Evolutionary conservation across 2,329 filamentous ascomycete species (phyloP), one percentile per base, ranked within the genome.

Genomic region (Delphinella strobiligena): DNA sequence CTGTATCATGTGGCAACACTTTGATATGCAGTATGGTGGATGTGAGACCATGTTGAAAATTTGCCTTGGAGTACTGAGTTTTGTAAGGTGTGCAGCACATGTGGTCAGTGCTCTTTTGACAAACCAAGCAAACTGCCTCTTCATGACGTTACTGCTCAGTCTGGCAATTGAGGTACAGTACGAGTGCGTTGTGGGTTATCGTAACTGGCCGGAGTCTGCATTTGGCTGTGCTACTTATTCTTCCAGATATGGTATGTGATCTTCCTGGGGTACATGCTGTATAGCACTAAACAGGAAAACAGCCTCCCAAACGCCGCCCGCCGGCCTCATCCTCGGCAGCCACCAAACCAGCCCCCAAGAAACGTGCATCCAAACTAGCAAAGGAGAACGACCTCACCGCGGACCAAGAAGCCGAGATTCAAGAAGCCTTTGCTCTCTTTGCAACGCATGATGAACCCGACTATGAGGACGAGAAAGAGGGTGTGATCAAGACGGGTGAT

Each of bases 401-500:
- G 31, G 76, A 81, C 47, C 82, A 95, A 62, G 89, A 96, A 63
- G 72, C 74, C 50, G 87, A 95, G 63, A 94, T 98, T 55, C 79
- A 77, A 53, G 88, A 95, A 61, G 88, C 88, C 11, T 96, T 91
- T 60, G 70, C 74, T 16, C 72, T 96, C 5, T 98, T 96, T 59
- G 67, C 60, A 36, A 47, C 60, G 7, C 40, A 41, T 5, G 42
- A 44, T 12, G 49, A 53, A 10, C 57, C 62, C 34, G 55, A 59
- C n/a, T 75, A 57, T 60, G 71, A 78, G 15, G 75, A 80, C 37
- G 80, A 88, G 51, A 84, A 85, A 54, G 59, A 63, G 38, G 61
- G 60, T 14, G 60, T 63, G 1, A 51, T 68, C 34, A 54, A 56
- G 11, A 56, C 53, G 5, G 56, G 63, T 37, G 66, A 71, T 45